Percentiles rank a stretch among this genome's conserved stretches.
phyloP scores from a whole-genome alignment of 257 asterid genomes.

The Agastache rugosa region DNA sequence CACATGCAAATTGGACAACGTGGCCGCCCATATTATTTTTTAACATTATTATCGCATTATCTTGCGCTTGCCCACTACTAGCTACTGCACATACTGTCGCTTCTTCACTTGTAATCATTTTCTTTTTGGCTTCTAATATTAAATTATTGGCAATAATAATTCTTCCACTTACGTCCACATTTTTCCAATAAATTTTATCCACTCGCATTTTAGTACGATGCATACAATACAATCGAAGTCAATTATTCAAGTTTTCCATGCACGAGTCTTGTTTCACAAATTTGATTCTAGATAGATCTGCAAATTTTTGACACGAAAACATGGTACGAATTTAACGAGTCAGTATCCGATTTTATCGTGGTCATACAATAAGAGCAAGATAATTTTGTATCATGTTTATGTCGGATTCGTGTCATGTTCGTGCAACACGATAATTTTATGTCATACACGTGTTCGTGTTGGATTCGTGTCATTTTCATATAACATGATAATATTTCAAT shows the following conservation, averaged over 20 bases:
- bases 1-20: constrained; percentile 16
- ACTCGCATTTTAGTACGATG: too few species aligned
- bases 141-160: background rate
- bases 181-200: background rate
- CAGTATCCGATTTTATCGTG: too few species aligned
- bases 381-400: too few species aligned
- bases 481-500: too few species aligned
- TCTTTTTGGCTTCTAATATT: background rate
- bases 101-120: background rate
- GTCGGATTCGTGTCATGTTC: too few species aligned
- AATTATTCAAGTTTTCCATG: background rate
- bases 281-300: background rate
- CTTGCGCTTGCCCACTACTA: background rate
- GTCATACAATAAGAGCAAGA: too few species aligned
- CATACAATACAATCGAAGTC: background rate
- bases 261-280: background rate
- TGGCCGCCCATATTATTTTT: background rate
- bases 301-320: too few species aligned
- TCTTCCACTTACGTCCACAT: background rate
- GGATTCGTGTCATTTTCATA: too few species aligned
- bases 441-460: too few species aligned
- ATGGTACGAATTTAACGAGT: too few species aligned
- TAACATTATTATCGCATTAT: background rate
- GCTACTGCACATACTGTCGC: background rate
- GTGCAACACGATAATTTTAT: too few species aligned